Percentiles rank a stretch among this genome's conserved stretches.
Conservation (phyloP, 2,329 filamentous ascomycete genomes). For the Exophiala sp. region DNA sequence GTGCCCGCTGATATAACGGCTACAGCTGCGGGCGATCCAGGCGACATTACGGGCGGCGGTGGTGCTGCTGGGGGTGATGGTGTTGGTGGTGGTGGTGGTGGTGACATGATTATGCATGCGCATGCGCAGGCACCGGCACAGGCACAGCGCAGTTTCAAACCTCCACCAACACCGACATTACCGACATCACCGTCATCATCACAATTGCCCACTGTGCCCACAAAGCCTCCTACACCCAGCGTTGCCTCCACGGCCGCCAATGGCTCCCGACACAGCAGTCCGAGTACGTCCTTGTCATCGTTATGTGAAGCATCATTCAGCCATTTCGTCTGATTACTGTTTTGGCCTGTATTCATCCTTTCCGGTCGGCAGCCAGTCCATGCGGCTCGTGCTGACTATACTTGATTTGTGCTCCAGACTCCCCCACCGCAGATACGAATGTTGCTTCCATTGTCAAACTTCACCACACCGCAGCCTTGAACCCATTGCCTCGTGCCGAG, state of each 20-base stretch:
- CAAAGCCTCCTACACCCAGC: neutral
- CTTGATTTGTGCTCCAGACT: slow-evolving; percentile 1
- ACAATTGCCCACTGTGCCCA: neutral
- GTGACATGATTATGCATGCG: neutral
- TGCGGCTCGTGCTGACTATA: slow-evolving; percentile 19
- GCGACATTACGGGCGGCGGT: too few species aligned
- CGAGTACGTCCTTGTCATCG: slow-evolving; percentile 5
- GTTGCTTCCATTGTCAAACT: slow-evolving; percentile 8
- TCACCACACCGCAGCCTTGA: slow-evolving; percentile 15
- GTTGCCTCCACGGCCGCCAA: neutral
- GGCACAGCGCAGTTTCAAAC: neutral
- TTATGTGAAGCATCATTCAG: slow-evolving; percentile 9
- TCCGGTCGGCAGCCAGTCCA: neutral
- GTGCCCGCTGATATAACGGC: too few species aligned
- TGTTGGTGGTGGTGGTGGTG: neutral
- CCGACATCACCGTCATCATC: neutral
- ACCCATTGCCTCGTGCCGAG: slow-evolving; percentile 7
- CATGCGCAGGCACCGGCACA: too few species aligned
- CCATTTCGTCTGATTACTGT: neutral
- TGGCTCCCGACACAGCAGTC: neutral
- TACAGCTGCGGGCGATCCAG: too few species aligned
- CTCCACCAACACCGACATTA: neutral
- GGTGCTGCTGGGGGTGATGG: neutral
- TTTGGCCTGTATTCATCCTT: neutral
- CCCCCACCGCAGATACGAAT: slow-evolving; percentile 18